Conservation (phyloP, 164 flowering plant genomes). For the Platanus orientalis region DNA sequence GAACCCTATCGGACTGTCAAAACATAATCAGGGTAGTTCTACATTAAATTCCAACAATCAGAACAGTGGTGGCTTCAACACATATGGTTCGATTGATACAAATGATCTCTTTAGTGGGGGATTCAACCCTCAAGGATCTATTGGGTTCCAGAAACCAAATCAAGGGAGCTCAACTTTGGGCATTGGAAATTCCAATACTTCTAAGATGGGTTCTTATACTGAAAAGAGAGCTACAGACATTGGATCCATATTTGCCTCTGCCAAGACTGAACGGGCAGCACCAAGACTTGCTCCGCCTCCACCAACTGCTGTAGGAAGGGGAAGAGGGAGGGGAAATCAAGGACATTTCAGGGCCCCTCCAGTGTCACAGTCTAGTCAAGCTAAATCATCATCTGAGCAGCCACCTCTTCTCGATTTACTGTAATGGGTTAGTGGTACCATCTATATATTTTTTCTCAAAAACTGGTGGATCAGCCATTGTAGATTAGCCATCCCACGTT, state of each 20-base stretch:
- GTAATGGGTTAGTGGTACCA: conserved; percentile 13
- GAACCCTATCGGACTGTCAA: conserved; percentile 21
- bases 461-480: not conserved
- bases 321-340: conserved; percentile 59
- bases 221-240: conserved; percentile 45
- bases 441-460: too few species aligned
- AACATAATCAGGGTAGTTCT: conserved; percentile 33
- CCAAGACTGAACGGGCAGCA: conserved; percentile 53
- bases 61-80: conserved; percentile 23
- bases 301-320: conserved; percentile 66
- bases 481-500: conserved; percentile 1
- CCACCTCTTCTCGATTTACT: conserved; percentile 86
- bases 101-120: conserved; percentile 18
- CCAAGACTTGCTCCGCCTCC: conserved; percentile 94
- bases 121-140: conserved; percentile 24
- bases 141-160: conserved; percentile 41
- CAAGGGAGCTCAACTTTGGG: conserved; percentile 28
- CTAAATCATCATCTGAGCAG: conserved; percentile 54
- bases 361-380: conserved; percentile 29
- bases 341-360: too few species aligned
- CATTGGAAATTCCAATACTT: conserved; percentile 12
- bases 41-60: conserved; percentile 18
- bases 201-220: conserved; percentile 6
- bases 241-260: conserved; percentile 63
- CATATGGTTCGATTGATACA: conserved; percentile 33